Evolutionary conservation across 225 moss, liverwort and hornwort species (phyloP).

Genomic region (Neckera pumila): DNA sequence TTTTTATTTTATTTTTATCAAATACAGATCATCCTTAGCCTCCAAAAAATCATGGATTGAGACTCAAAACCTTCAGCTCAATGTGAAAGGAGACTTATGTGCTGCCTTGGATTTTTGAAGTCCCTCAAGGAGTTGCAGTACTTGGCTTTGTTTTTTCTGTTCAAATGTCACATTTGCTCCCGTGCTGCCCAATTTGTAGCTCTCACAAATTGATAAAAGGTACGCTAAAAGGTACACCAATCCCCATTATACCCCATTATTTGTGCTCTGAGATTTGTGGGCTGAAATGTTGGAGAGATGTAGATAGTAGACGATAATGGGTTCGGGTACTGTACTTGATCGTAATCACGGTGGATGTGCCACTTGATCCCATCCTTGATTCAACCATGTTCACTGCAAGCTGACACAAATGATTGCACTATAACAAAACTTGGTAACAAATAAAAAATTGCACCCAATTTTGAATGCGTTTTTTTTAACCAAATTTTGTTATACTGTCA

Average conservation of each 20-base stretch:
- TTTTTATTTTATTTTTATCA: background rate
- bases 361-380: background rate
- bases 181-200: background rate
- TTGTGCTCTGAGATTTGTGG: background rate
- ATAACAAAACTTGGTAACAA: background rate
- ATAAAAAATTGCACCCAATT: background rate
- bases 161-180: background rate
- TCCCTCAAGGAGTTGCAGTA: background rate
- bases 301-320: background rate
- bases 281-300: background rate
- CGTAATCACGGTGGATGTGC: rapidly evolving
- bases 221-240: too few relatives aligned
- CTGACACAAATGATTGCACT: too few relatives aligned
- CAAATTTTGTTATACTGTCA: background rate
- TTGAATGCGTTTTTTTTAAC: background rate
- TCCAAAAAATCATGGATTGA: background rate
- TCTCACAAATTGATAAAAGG: background rate
- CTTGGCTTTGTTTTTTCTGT: background rate
- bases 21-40: background rate
- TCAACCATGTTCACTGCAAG: background rate
- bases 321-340: background rate
- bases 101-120: background rate
- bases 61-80: background rate
- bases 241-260: too few relatives aligned
- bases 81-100: background rate